Base-by-base conservation (phyloP, 441 rosid genomes). In the Rhodomyrtus psidioides region DNA sequence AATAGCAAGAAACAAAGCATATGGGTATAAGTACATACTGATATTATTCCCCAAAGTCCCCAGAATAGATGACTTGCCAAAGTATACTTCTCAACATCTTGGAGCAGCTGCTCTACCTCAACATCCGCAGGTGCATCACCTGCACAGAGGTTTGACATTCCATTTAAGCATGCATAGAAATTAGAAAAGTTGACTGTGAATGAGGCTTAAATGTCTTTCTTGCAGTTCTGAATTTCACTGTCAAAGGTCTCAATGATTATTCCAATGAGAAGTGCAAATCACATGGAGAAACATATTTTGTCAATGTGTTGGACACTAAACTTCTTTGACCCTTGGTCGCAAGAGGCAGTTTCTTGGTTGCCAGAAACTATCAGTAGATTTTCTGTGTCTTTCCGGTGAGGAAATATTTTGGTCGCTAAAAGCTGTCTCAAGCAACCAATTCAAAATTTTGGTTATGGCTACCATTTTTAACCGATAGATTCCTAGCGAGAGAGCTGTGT, bases 31-130 rank as follows among this genome's bases (percentile, higher is more conserved):
- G 81, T 23, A 23, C 82, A 55, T 93, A 93, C 96, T 90, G 97
- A 94, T 85, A 94, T 94, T 83, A 94, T 92, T 65, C 97, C 97
- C 97, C 97, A 94, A 58, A 94, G 70, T 84, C 96, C 94, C 97
- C 97, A 94, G 86, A 86, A 76, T 7, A 94, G 90, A 91, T 93
- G 97, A 88, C 92, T 94, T 84, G 93, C 94, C 65, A 94, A 94
- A 54, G 94, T 92, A 88, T 93, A 93, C 84, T 90, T 93, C 91
- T 94, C 96, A 55, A 93, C 93, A 82, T 91, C 93, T 84, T 88
- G 83, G 79, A 92, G 90, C 56, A 94, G 94, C 83, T 89, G 86
- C 84, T 89, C 86, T 24, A 93, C 88, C 89, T 90, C 90, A 56
- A 56, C 60, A 42, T 91, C 89, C 53, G 87, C 86, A 27, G 90